Base-by-base conservation (phyloP, 78 protist genomes). In the Dictyostelium firmibasis region DNA sequence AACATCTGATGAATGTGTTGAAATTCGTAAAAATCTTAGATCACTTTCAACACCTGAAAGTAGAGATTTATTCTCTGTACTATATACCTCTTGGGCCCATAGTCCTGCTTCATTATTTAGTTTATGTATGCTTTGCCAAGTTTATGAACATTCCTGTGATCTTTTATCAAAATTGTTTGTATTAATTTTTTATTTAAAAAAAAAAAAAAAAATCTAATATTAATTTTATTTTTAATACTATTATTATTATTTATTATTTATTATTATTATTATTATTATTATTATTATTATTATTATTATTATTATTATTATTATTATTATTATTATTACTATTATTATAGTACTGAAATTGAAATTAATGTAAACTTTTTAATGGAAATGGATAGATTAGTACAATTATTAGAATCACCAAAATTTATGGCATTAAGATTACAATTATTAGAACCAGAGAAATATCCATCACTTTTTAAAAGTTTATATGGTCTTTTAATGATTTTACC, bases 401-500 rank as follows among this genome's bases (percentile, higher is more conserved):
- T 99, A 44, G 99, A 99, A 72, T 96, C 99, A 57, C 99, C 99
- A 7, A 91, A 97, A 53, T 99, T 99, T 83, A 72, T 98, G 74
- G 64, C 94, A 70, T 64, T 92, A n/a, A 64, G 96, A 77, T 78
- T 92, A 70, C 97, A 96, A 57, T 62, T 92, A 23, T 86, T 96
- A 33, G 92, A 91, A 70, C 96, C 95, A 67, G 91, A 91, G 36
- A 83, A 82, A 81, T 67, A 98, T 62, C 99, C 99, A 18, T 85
- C 75, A 85, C 88, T 99, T 13, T 36, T 98, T 75, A 96, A 97
- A 88, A 18, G 92, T 18, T 94, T 99, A 1, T 98, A 97, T 64
- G 99, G 99, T 31, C 4, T 99, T 25, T 92, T 99, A 41, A 99
- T 99, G 99, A 97, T 99, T 2, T 97, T 99, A 23, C 99, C 99